phyloP scores from a whole-genome alignment of 345 rosid genomes.

The Arabidopsis arenosa region DNA sequence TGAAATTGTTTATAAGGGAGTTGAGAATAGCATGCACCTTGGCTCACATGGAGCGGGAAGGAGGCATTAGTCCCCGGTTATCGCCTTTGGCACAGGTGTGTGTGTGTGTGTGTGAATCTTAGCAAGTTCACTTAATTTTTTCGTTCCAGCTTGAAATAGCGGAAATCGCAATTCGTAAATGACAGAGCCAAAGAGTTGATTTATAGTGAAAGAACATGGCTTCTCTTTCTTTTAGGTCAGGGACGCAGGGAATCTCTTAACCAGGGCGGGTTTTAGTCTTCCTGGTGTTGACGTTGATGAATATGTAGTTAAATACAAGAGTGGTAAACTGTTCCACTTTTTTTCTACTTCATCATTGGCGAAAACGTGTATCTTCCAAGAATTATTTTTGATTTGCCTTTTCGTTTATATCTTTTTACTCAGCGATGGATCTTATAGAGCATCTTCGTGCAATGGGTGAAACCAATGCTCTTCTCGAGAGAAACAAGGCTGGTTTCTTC shows the following conservation, averaged over 20 bases:
- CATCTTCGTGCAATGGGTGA: slow-evolving; percentile 98
- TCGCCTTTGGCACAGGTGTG: slow-evolving; percentile 97
- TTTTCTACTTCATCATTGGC: not conserved
- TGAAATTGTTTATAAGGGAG: slow-evolving; percentile 57
- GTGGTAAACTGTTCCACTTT: slow-evolving; percentile 55
- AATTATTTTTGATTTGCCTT: not conserved
- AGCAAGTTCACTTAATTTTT: not conserved
- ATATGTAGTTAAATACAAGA: slow-evolving; percentile 82
- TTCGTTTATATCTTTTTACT: slow-evolving; percentile 7
- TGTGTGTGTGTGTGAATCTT: not conserved
- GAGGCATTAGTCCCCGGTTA: slow-evolving; percentile 92
- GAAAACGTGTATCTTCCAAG: not conserved
- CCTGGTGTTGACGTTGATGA: slow-evolving; percentile 96
- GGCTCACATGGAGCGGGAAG: slow-evolving; percentile 99
- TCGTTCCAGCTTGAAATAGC: slow-evolving; percentile 4
- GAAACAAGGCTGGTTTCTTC: slow-evolving; percentile 60
- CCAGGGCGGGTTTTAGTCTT: slow-evolving; percentile 94
- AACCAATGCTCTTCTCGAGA: slow-evolving; percentile 90
- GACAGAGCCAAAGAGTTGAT: not conserved
- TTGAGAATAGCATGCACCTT: slow-evolving; percentile 95
- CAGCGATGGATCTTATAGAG: slow-evolving; percentile 93
- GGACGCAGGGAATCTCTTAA: slow-evolving; percentile 96
- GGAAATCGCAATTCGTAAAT: slow-evolving; percentile 5
- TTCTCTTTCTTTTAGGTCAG: slow-evolving; percentile 62
- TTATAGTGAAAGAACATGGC: slow-evolving; percentile 9